Percentiles rank a stretch among this genome's conserved stretches.
Evolutionary conservation across 139 green algal species (phyloP).

Genomic region (Mychonastes homosphaera): DNA sequence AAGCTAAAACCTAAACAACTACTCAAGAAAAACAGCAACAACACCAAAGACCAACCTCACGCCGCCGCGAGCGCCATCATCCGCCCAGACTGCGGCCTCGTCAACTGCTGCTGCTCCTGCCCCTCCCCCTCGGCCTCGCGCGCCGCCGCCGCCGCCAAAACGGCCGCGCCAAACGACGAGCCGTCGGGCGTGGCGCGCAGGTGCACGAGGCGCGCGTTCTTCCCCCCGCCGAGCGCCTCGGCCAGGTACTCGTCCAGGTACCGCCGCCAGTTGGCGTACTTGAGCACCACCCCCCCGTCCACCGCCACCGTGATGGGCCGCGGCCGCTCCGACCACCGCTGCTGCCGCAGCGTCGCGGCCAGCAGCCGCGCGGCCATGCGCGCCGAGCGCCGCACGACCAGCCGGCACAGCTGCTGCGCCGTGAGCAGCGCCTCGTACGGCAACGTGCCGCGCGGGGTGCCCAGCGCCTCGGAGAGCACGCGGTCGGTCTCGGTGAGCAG

Average conservation of each 20-base stretch:
- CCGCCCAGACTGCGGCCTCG: conserved; percentile 5
- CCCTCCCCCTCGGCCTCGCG: background rate
- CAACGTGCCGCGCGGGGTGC: background rate
- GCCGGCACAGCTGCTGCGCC: conserved; percentile 52
- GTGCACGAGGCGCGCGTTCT: background rate
- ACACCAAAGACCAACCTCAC: background rate
- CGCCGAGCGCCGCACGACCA: conserved; percentile 50
- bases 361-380: conserved; percentile 47
- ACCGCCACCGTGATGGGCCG: conserved; percentile 26
- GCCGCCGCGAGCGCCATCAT: background rate
- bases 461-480: conserved; percentile 17
- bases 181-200: conserved; percentile 27
- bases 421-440: conserved; percentile 14
- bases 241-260: conserved; percentile 15
- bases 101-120: conserved; percentile 1
- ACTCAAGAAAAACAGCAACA: background rate
- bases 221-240: conserved; percentile 12
- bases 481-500: conserved; percentile 3
- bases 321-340: conserved; percentile 12
- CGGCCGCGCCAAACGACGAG: conserved; percentile 37
- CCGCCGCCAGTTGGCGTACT: conserved; percentile 33
- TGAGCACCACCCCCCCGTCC: conserved; percentile 47
- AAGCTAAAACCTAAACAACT: background rate
- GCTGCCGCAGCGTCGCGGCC: conserved; percentile 35
- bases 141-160: conserved; percentile 36